Conservation (phyloP, 2,329 filamentous ascomycete species). For the Aureobasidium mangrovei region DNA sequence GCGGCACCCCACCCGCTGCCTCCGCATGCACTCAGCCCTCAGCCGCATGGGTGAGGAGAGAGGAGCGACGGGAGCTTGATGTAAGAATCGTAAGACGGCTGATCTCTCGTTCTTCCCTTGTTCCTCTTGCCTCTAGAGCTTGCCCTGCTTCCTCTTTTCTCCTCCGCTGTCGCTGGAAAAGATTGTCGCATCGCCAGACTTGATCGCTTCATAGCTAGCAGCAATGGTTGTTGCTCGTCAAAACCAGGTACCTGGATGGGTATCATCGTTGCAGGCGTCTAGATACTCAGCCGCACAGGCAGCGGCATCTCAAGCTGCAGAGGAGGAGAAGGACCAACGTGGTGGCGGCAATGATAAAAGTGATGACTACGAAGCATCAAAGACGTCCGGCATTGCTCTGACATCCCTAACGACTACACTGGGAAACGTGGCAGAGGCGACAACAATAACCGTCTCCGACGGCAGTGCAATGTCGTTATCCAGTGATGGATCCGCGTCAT, state of each 20-base stretch:
- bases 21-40: too few relatives aligned
- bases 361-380: neutral
- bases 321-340: neutral
- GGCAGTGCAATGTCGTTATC: neutral
- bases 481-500: neutral
- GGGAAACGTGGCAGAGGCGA: neutral
- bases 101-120: too few relatives aligned
- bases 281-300: neutral
- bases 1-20: too few relatives aligned
- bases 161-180: too few relatives aligned
- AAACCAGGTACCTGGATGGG: neutral
- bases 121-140: too few relatives aligned
- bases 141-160: too few relatives aligned
- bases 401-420: neutral
- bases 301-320: neutral
- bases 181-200: too few relatives aligned
- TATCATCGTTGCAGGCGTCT: neutral
- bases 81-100: too few relatives aligned
- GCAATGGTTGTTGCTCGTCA: constrained; percentile 3
- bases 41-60: too few relatives aligned
- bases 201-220: too few relatives aligned
- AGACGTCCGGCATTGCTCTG: neutral
- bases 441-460: neutral
- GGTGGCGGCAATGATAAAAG: neutral
- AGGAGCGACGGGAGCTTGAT: too few relatives aligned